Base-by-base conservation (phyloP, 331 rosid species). In the Saraca asoca region DNA sequence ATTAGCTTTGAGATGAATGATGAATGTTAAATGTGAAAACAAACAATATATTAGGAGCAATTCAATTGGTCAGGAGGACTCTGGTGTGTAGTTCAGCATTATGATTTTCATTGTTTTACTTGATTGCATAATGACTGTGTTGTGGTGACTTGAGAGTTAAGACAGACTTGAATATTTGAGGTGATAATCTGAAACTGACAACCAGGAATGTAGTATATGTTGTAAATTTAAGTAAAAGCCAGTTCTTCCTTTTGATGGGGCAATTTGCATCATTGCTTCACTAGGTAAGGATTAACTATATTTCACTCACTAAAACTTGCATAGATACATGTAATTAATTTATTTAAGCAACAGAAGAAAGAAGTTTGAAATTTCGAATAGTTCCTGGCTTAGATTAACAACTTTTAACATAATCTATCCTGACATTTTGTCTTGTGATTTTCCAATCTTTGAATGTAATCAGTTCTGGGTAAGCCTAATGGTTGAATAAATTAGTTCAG, bases 1-100 rank as follows among this genome's bases (percentile, higher is more conserved):
- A 7, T 39, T 39, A 2, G 11, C 43, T 6, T 39, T 39, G 58
- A 14, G 15, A 43, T 60, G 75, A 29, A 53, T 24, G 59, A 15
- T 15, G 14, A 53, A 19, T 34, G 11, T 33, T 17, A 7, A 35
- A n/a, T 20, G 20, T 45, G 17, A 50, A 8, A 38, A 53, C 42
- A 8, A 38, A 53, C 42, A 14, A 38, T 66, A 51, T 62, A n/a
- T 11, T 51, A 16, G 5, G 13, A 53, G 58, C 64, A 64, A 43
- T 65, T 71, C 58, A 54, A 75, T 62, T 33, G 12, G 3, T 24
- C 31, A 24, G 31, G 1, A 24, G 31, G 31, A 24, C 3, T 24
- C 31, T 24, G 31, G 31, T 1, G 31, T 24, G 31, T 24, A 24
- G 31, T 24, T 24, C 2, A 24, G 31, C 3, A 24, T 24, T 24